Conservation (phyloP, 805 yeast species). For the Saturnispora besseyi region DNA sequence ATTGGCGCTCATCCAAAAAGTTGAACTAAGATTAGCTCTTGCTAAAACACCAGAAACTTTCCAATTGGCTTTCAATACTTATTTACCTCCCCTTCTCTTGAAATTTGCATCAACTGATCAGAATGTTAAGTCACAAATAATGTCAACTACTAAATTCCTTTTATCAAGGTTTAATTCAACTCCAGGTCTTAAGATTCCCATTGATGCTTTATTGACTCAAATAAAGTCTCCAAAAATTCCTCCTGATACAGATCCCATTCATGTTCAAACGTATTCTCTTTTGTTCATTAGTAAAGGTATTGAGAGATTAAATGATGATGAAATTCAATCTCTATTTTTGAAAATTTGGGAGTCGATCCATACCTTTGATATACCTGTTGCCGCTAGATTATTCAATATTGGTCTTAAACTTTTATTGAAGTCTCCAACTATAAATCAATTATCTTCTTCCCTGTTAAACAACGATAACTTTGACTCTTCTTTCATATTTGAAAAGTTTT, state of each 20-base stretch:
- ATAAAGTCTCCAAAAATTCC: slow-evolving; percentile 46
- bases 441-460: slow-evolving; percentile 29
- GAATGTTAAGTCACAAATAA: slow-evolving; percentile 56
- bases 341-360: slow-evolving; percentile 39
- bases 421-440: background rate
- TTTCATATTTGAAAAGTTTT: slow-evolving; percentile 40
- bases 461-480: slow-evolving; percentile 30
- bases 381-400: slow-evolving; percentile 53
- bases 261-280: slow-evolving; percentile 53
- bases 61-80: slow-evolving; percentile 48
- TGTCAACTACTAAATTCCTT: slow-evolving; percentile 53
- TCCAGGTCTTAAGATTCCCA: slow-evolving; percentile 51
- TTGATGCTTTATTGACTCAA: slow-evolving; percentile 52
- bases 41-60: slow-evolving; percentile 62
- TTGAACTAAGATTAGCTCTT: slow-evolving; percentile 72
- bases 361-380: slow-evolving; percentile 19
- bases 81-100: slow-evolving; percentile 67
- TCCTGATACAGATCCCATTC: slow-evolving; percentile 33
- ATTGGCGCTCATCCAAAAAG: slow-evolving; percentile 57
- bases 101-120: slow-evolving; percentile 67
- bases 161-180: slow-evolving; percentile 58
- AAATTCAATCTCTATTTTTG: slow-evolving; percentile 38
- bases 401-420: slow-evolving; percentile 41
- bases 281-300: slow-evolving; percentile 62
- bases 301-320: slow-evolving; percentile 38